Base-by-base conservation (phyloP, 495 filamentous ascomycete genomes). In the Darksidea phi region DNA sequence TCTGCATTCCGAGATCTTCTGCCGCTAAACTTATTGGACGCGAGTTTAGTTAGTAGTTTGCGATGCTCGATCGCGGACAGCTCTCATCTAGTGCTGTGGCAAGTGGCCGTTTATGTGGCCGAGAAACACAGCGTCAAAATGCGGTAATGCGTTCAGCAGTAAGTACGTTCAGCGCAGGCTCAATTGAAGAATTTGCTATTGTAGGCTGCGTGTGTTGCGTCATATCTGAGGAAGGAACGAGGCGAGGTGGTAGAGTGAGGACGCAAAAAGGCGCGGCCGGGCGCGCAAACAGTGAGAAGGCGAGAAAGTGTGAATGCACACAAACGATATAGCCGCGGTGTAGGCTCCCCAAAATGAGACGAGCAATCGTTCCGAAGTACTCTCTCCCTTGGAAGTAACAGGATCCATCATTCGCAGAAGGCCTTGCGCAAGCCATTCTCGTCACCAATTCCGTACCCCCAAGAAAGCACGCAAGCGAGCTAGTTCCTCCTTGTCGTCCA, bases 401-500 rank as follows among this genome's bases (percentile, higher is more conserved):
- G n/a, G n/a, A n/a, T n/a, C n/a, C n/a, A n/a, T n/a, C n/a, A n/a
- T n/a, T n/a, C n/a, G n/a, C n/a, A n/a, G n/a, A n/a, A n/a, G n/a
- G n/a, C n/a, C n/a, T n/a, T n/a, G n/a, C n/a, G n/a, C n/a, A n/a
- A n/a, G n/a, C n/a, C n/a, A 36, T 4, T 48, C 28, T 6, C 25
- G 21, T 41, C 5, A 41, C 38, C 20, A 12, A 26, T 6, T 2
- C 32, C 23, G 46, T 20, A 59, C 53, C 1, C 48, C 59, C 51
- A 69, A 55, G 51, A 70, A 69, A 2, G 46, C 59, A 23, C 77
- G 71, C 45, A 84, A 68, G 57, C 71, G 77, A 48, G 66, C 70
- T 34, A 84, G 71, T 67, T 83, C 81, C 7, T 66, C 72, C 21
- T 70, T 70, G 66, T 84, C 81, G 24, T 69, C 70, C 20, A 71